Evolutionary conservation across 1,284 basidiomycete species (phyloP), one percentile per base, ranked within the genome.

Genomic region (Gymnopus androsaceus): DNA sequence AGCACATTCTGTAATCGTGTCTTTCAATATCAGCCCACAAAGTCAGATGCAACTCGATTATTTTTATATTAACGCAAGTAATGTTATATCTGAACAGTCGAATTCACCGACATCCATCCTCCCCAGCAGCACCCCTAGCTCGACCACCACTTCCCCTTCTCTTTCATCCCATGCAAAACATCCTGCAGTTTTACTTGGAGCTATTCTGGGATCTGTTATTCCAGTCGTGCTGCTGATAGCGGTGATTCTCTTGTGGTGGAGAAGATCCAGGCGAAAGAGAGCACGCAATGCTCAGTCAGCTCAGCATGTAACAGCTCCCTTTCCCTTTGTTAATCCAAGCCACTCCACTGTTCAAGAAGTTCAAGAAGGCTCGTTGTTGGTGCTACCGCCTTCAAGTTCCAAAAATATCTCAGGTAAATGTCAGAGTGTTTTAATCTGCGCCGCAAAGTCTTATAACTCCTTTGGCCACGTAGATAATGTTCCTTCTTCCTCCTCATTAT

Each of bases 11-110:
- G 23, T 45, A 7, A 14, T 45, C 25, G 23, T 25, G 17, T 45
- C 42, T 7, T 45, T 45, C 42, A 45, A 45, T 45, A 27, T 45
- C 23, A 45, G 42, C 42, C 23, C 38, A 41, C n/a, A 7, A n/a
- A 41, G 38, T 23, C n/a, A 41, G 8, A n/a, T 41, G 21, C 38
- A 41, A 21, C 42, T 45, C 23, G 42, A 27, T 25, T 27, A 21
- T 25, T 45, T 45, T 27, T 25, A 21, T 27, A 27, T 45, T 6
- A 45, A 45, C 23, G 42, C 42, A 4, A 27, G n/a, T n/a, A n/a
- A n/a, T n/a, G n/a, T 7, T 33, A 14, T 14, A 33, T 33, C 31
- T n/a, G n/a, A n/a, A 17, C 19, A 45, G 19, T 15, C 23, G 7
- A 27, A 25, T 41, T 41, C 38, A 41, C 21, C 38, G 6, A 45